A percentile compares a stretch with the other conserved stretches of the same genome.
phyloP scores from a whole-genome alignment of 2,329 filamentous ascomycete genomes.

The Tolypocladium sp. region DNA sequence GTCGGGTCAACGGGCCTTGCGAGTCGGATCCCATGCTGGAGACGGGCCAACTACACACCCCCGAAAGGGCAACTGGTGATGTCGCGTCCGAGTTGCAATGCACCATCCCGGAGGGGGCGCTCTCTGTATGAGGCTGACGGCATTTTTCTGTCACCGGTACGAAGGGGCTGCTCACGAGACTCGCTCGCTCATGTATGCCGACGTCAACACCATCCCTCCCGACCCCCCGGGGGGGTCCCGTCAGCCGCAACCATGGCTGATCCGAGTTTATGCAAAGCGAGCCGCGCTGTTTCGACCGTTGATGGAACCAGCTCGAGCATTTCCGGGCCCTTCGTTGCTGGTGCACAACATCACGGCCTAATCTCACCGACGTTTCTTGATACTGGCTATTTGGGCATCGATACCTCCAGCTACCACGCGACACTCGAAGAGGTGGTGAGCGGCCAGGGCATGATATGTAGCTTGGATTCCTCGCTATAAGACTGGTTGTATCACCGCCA shows the following conservation, averaged over 20 bases:
- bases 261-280: neutral
- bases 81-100: neutral
- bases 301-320: neutral
- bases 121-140: neutral
- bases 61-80: neutral
- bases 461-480: neutral
- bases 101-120: neutral
- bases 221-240: neutral
- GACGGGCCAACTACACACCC: neutral
- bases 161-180: slow-evolving; percentile 5
- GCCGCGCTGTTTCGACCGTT: neutral
- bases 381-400: slow-evolving; percentile 13
- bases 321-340: neutral
- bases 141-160: neutral
- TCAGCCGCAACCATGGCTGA: neutral
- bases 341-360: slow-evolving; percentile 12
- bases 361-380: slow-evolving; percentile 8
- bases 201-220: neutral
- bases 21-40: neutral
- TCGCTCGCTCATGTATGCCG: slow-evolving; percentile 5
- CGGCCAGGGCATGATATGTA: slow-evolving; percentile 10
- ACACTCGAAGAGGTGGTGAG: neutral
- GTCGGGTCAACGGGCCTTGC: neutral
- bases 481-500: neutral
- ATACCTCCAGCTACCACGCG: slow-evolving; percentile 1